Conservation (phyloP, 2,329 filamentous ascomycete genomes). For the Graphilbum sp. region DNA sequence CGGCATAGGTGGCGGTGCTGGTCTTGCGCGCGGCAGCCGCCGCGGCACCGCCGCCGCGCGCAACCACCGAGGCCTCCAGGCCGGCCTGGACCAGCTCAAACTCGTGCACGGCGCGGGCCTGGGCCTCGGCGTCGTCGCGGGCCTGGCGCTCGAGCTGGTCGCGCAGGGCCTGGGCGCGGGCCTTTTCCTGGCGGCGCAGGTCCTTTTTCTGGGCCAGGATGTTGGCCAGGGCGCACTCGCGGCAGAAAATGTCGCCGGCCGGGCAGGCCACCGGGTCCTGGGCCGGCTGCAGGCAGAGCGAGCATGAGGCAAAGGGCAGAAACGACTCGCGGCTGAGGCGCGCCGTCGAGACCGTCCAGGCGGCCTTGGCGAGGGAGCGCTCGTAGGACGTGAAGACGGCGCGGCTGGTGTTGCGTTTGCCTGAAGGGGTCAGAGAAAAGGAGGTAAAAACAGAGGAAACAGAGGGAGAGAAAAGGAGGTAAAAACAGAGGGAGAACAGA, state of each 20-base stretch:
- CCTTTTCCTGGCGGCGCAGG: constrained; percentile 63
- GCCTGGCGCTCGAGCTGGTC: constrained; percentile 45
- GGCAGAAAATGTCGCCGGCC: constrained; percentile 82
- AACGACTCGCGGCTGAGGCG: constrained; percentile 82
- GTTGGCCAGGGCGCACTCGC: constrained; percentile 82
- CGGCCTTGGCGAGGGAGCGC: constrained; percentile 61
- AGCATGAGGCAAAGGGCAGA: constrained; percentile 77
- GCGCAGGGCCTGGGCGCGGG: constrained; percentile 40
- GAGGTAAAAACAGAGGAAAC: neutral
- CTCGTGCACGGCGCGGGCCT: constrained; percentile 53
- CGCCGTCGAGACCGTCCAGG: constrained; percentile 71
- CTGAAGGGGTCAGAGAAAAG: constrained; percentile 16
- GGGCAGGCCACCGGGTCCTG: constrained; percentile 70
- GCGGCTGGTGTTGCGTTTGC: constrained; percentile 80
- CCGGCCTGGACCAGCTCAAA: constrained; percentile 80
- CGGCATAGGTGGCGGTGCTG: constrained; percentile 6
- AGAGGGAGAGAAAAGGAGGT: too few relatives aligned
- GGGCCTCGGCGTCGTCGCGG: constrained; percentile 51
- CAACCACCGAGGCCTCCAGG: constrained; percentile 17
- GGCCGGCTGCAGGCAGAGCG: constrained; percentile 69
- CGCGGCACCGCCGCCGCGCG: constrained; percentile 11
- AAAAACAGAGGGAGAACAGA: too few relatives aligned
- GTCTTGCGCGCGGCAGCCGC: constrained; percentile 8
- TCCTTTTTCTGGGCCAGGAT: constrained; percentile 86
- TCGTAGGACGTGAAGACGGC: constrained; percentile 92